Evolutionary conservation across 2,329 filamentous ascomycete genomes (phyloP).

Genomic region (Metarhizium humberi): DNA sequence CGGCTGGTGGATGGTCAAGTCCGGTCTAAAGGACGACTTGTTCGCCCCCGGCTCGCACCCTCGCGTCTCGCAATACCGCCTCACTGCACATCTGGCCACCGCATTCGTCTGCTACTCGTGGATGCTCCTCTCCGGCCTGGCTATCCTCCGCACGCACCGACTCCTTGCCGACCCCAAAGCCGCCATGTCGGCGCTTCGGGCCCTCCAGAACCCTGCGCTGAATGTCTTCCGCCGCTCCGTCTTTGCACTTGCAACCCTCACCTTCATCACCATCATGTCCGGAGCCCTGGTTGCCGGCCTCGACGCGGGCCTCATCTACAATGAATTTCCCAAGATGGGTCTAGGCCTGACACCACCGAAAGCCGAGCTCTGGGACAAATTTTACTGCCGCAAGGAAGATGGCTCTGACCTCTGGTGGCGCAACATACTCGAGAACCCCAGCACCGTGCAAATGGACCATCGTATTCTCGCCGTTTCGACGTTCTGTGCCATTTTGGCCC

Average conservation of each 20-base stretch:
- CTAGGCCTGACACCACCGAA: constrained; percentile 70
- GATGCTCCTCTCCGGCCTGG: constrained; percentile 85
- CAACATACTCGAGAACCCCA: constrained; percentile 96
- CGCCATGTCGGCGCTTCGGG: constrained; percentile 49
- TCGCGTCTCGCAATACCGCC: constrained; percentile 86
- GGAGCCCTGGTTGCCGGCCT: constrained; percentile 89
- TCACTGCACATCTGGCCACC: constrained; percentile 80
- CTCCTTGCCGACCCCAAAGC: constrained; percentile 59
- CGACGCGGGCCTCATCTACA: constrained; percentile 95
- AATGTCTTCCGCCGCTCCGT: constrained; percentile 65
- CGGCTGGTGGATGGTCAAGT: constrained; percentile 99
- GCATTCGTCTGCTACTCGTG: constrained; percentile 90
- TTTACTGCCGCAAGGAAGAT: constrained; percentile 74
- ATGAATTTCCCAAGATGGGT: constrained; percentile 97
- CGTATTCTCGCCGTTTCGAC: constrained; percentile 85
- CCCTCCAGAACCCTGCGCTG: constrained; percentile 59
- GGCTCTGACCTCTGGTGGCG: constrained; percentile 86
- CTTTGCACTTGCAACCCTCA: constrained; percentile 59
- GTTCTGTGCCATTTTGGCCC: constrained; percentile 67
- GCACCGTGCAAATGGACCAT: constrained; percentile 90
- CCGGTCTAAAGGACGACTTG: constrained; percentile 87
- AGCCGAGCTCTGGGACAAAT: constrained; percentile 73
- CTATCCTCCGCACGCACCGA: constrained; percentile 68
- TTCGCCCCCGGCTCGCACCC: constrained; percentile 87
- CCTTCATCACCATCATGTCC: constrained; percentile 88